phyloP scores from a whole-genome alignment of 768 basidiomycete species.

The Phaeotremella skinneri region DNA sequence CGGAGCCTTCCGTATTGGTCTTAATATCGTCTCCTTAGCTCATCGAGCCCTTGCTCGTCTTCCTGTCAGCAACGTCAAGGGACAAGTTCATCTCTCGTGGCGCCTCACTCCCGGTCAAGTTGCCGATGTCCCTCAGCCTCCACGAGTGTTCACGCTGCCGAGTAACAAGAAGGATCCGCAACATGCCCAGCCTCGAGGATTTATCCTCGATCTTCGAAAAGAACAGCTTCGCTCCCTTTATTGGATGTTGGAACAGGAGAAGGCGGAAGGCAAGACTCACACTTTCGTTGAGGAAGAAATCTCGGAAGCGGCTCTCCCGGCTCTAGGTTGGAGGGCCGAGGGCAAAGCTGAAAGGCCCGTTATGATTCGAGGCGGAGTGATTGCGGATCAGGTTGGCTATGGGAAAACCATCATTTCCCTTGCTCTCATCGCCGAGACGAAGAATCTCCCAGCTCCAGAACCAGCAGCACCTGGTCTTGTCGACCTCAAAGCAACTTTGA shows the following conservation, averaged over 20 bases:
- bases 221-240: conserved; percentile 86
- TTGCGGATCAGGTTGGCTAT: conserved; percentile 95
- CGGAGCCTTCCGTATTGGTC: conserved; percentile 76
- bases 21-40: conserved; percentile 80
- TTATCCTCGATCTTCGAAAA: conserved; percentile 68
- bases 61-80: conserved; percentile 59
- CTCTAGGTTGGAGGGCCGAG: conserved; percentile 92
- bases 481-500: conserved; percentile 72
- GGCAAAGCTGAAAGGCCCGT: conserved; percentile 78
- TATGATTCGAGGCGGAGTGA: conserved; percentile 77
- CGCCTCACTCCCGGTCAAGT: conserved; percentile 56
- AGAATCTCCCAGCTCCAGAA: conserved; percentile 47
- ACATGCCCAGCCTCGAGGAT: conserved; percentile 74
- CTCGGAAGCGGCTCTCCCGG: conserved; percentile 78
- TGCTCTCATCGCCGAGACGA: conserved; percentile 72
- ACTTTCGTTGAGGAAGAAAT: conserved; percentile 93
- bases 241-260: conserved; percentile 89
- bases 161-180: conserved; percentile 70
- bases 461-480: conserved; percentile 53
- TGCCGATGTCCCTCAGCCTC: conserved; percentile 52
- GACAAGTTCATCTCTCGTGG: conserved; percentile 66
- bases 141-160: conserved; percentile 64
- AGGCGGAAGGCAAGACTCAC: conserved; percentile 55
- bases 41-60: conserved; percentile 82
- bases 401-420: conserved; percentile 95